Base-by-base conservation (phyloP, 805 yeast genomes). In the Ascoidea asiatica region DNA sequence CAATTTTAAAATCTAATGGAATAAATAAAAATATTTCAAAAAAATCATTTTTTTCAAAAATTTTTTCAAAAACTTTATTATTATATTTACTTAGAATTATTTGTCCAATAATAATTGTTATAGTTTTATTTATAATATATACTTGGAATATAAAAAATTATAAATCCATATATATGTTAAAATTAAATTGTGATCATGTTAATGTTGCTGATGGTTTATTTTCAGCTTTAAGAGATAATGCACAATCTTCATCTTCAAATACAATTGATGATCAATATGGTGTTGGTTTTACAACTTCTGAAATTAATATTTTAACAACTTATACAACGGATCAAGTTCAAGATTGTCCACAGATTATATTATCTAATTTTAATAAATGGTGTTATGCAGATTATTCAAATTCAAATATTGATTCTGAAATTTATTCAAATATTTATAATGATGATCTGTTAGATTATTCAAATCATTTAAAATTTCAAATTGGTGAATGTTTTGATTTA, bases 161-260 rank as follows among this genome's bases (percentile, higher is more conserved):
- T 15, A 29, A 2, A 29, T 29, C 35, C 35, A 39, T 47, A 5
- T 46, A 47, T 20, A 40, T 45, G 38, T 43, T 47, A 41, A 53
- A 66, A 37, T 59, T 78, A 37, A 69, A 70, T 51, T 74, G 77
- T 46, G 65, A 72, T 4, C 78, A 72, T 50, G 56, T 68, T 5
- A 76, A 74, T 47, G 72, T 78, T 18, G 69, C 78, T 1, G 52
- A 59, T 18, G 84, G 83, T 1, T 56, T 78, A 6, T 77, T 73
- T 51, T 56, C 65, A 20, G 62, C 70, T 4, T 56, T 73, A 44
- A 56, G 73, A 40, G 53, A 50, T 18, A 54, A 64, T 13, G 66
- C 63, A 11, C 44, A 60, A n/a, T 47, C 57, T 19, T 43, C 52
- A 17, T 48, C 56, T 17, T 29, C 8, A 8, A 49, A 50, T 18